Percentiles rank a stretch among this genome's conserved stretches.
Conservation (phyloP, 129 eudicot species). For the Daucus carota region DH1_v3.0 NC_030381.2:40678001-40678500, state of each 20-base stretch:
- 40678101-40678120: neutral
- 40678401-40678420: slow-evolving; percentile 84
- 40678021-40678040: slow-evolving; percentile 86
- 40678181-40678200: neutral
- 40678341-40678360: slow-evolving; percentile 87
- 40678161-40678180: neutral
- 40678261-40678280: neutral
- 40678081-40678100: neutral
- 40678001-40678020: slow-evolving; percentile 98
- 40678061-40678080: neutral
- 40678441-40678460: neutral
- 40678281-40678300: neutral
- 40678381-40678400: slow-evolving; percentile 92
- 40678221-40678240: neutral
- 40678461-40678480: slow-evolving; percentile 5
- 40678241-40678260: neutral
- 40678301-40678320: slow-evolving; percentile 28
- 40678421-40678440: neutral
- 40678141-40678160: neutral
- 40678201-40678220: neutral
- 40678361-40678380: slow-evolving; percentile 96
- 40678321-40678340: slow-evolving; percentile 77
- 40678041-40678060: neutral
- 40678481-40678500: slow-evolving; percentile 8
- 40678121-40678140: neutral